phyloP scores from a whole-genome alignment of 768 basidiomycete genomes.

The Boletus rex-veris region DNA sequence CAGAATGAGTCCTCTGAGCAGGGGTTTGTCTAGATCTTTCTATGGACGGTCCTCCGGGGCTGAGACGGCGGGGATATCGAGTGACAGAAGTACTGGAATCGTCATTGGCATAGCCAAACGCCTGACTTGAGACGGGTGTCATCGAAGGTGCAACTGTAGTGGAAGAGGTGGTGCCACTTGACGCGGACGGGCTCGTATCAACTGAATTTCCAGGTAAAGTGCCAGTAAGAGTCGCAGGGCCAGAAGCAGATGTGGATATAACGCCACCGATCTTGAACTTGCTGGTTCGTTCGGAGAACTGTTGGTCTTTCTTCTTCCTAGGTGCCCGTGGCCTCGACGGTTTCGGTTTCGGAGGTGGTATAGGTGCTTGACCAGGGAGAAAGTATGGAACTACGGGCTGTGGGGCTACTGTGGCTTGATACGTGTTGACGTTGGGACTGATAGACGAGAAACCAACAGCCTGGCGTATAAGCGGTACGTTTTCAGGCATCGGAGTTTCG shows the following conservation, averaged over 20 bases:
- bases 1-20: not conserved
- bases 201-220: constrained; percentile 24
- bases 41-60: not conserved
- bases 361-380: constrained; percentile 51
- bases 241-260: constrained; percentile 30
- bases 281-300: constrained; percentile 44
- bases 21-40: constrained; percentile 1
- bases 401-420: constrained; percentile 24
- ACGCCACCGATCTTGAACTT: constrained; percentile 45
- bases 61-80: constrained; percentile 7
- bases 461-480: constrained; percentile 53
- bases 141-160: not conserved
- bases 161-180: not conserved
- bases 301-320: constrained; percentile 33
- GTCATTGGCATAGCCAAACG: not conserved
- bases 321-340: constrained; percentile 24
- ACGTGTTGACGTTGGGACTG: constrained; percentile 28
- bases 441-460: constrained; percentile 49
- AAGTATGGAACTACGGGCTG: constrained; percentile 34
- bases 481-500: constrained; percentile 46
- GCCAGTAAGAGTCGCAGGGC: constrained; percentile 32
- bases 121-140: not conserved
- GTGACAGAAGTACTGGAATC: not conserved
- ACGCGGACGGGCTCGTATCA: not conserved
- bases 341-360: constrained; percentile 22